Evolutionary conservation across 2,329 filamentous ascomycete species (phyloP).

Genomic region (Botrytis squamosa): DNA sequence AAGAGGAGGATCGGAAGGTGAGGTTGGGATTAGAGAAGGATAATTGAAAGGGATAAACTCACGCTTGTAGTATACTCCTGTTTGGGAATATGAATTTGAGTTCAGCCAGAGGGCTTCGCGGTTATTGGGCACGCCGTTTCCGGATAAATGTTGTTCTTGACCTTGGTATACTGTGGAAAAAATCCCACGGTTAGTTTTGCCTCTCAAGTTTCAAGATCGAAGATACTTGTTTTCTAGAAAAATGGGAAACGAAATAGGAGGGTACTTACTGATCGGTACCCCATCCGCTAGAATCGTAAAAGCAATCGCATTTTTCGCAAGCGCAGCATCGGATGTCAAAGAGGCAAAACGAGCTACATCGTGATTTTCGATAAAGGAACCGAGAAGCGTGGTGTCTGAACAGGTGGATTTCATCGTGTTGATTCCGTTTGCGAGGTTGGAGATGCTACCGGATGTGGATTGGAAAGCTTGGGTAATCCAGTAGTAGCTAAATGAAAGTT

Average conservation of each 20-base stretch:
- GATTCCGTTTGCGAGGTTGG: conserved; percentile 36
- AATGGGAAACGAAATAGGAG: neutral
- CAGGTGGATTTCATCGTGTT: conserved; percentile 34
- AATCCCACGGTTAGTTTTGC: neutral
- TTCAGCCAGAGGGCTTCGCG: conserved; percentile 48
- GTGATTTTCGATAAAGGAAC: conserved; percentile 44
- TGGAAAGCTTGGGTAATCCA: conserved; percentile 36
- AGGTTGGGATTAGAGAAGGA: too few relatives aligned
- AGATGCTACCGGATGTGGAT: conserved; percentile 35
- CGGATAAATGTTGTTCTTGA: conserved; percentile 51
- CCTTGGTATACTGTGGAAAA: conserved; percentile 47
- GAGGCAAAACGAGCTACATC: conserved; percentile 34
- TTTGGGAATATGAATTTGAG: conserved; percentile 42
- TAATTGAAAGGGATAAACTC: neutral
- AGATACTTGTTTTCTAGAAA: too few relatives aligned
- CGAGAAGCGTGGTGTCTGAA: conserved; percentile 42
- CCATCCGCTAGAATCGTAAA: conserved; percentile 52
- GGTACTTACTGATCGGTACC: conserved; percentile 45
- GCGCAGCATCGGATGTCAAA: conserved; percentile 30
- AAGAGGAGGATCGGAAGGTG: accelerated
- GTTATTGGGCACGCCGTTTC: conserved; percentile 42
- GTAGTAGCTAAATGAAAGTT: conserved; percentile 35
- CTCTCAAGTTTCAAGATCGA: neutral
- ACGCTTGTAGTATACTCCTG: conserved; percentile 41
- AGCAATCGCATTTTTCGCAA: conserved; percentile 49